Evolutionary conservation across 192 early-diverging fungal genomes (phyloP), one percentile per base, ranked within the genome.

Genomic region (Dissophora ornata): DNA sequence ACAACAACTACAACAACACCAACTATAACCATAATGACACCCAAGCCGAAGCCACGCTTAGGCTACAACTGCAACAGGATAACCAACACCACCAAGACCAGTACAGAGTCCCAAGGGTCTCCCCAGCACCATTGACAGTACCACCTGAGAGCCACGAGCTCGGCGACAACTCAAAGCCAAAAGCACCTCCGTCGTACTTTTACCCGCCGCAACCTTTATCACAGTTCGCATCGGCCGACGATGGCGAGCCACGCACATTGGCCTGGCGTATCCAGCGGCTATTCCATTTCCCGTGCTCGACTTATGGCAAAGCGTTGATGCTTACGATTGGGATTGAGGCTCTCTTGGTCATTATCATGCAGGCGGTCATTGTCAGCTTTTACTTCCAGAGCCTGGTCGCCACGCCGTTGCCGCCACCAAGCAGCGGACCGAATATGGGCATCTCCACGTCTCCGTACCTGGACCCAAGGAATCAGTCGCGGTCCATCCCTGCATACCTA

Each of bases 401-500:
- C 28, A 15, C 22, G 0, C 21, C 50, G 11, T 25, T 59, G 51
- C 41, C 48, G 12, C 42, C 49, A 1, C 22, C 30, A 3, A 16
- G 0, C 0, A 9, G 1, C 2, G 59, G 45, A 2, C 16, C 33
- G 0, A 57, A 48, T 21, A 21, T 26, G 3, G 18, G 36, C 18
- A 18, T 21, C 0, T 10, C 15, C 2, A 22, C 57, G 3, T 45
- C 64, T 1, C 53, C 73, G 0, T 67, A 67, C 34, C 59, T 67
- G 45, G 73, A 77, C 26, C 6, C 22, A 4, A 28, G 34, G 5
- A 77, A 77, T 25, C 51, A 55, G 24, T 77, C 73, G 36, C 41
- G 73, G 15, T 61, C 73, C 24, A 86, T 92, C 18, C 88, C 90
- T 24, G 87, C 90, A 24, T 93, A 93, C 51, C 63, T 92, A 38